Percentiles rank a stretch among this genome's conserved stretches.
Conservation (phyloP, 2,329 filamentous ascomycete genomes). For the Sclerotinia minor region DNA sequence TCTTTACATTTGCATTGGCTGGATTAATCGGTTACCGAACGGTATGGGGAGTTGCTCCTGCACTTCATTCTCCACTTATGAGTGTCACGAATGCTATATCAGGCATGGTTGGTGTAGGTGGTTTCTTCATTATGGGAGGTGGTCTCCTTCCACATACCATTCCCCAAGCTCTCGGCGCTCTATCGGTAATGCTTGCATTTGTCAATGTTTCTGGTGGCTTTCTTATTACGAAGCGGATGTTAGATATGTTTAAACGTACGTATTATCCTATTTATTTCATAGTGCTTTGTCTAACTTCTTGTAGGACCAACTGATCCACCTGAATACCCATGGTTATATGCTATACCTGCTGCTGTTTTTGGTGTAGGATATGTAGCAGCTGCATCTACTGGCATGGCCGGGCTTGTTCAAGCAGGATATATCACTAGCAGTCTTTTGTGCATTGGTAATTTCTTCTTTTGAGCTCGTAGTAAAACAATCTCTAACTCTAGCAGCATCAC, state of each 20-base stretch:
- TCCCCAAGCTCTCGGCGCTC: conserved; percentile 74
- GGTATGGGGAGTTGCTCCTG: conserved; percentile 82
- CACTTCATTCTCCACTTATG: conserved; percentile 87
- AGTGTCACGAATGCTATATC: conserved; percentile 85
- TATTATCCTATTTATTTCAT: conserved; percentile 9
- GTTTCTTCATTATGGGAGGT: conserved; percentile 85
- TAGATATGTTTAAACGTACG: conserved; percentile 82
- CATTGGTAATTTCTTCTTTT: conserved; percentile 50
- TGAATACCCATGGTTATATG: conserved; percentile 87
- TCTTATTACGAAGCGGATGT: conserved; percentile 88
- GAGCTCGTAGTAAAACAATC: too few species aligned
- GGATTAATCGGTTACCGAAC: conserved; percentile 85
- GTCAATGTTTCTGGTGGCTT: conserved; percentile 89
- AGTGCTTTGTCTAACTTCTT: conserved; percentile 13
- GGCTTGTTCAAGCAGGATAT: conserved; percentile 84
- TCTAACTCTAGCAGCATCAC: conserved; percentile 51
- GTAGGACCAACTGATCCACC: conserved; percentile 76
- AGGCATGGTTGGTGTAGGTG: conserved; percentile 84
- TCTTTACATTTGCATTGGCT: conserved; percentile 80
- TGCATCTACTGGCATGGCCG: conserved; percentile 77
- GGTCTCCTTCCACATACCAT: conserved; percentile 75
- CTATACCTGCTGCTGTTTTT: conserved; percentile 73
- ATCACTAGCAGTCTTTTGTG: conserved; percentile 82
- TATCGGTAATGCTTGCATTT: conserved; percentile 80
- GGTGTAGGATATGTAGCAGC: conserved; percentile 80